Evolutionary conservation across 306 rosid species (phyloP), one percentile per base, ranked within the genome.

Genomic region (Lotus japonicus): DNA sequence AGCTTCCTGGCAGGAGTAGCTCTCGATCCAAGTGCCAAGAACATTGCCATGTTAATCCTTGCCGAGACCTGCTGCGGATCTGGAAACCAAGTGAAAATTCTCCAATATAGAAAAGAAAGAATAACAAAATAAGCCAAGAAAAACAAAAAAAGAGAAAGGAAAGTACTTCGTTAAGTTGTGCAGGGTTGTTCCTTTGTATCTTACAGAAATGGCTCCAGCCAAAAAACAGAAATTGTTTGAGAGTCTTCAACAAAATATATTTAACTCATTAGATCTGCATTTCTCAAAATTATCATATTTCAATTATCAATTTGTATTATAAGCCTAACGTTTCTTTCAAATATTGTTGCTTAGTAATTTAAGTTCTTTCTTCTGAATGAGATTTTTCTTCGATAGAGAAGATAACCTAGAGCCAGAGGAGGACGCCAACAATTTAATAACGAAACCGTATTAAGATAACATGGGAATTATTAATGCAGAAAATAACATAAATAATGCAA

Each of bases 101-200:
- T 49, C 17, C 21, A 52, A 28, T 46, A 7, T 18, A n/a, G n/a
- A n/a, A n/a, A n/a, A 3, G 28, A 2, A 52, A 57, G 35, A 74
- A 3, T 31, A 5, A 31, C 4, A 31, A 31, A 31, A 31, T 5
- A 3, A 31, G 1, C 36, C 6, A 35, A 35, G 8, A 35, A 1
- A 35, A 35, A 35, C 39, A 26, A 26, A 26, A 35, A 5, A 35
- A 21, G 7, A 35, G 7, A 35, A 5, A 35, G 39, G 9, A 3
- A 35, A 35, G 9, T 35, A 6, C 39, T 5, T 35, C 5, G 7
- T 35, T 35, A 0, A 2, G 31, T 43, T 43, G 49, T 66, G 58
- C 83, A 88, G 96, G 96, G 96, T 88, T 3, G 92, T 86, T 68
- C 96, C 96, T 0, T 35, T 89, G 70, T 89, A 89, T 75, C 92